Evolutionary conservation across 768 basidiomycete genomes (phyloP), one percentile per base, ranked within the genome.

Genomic region (Suillus sp.): DNA sequence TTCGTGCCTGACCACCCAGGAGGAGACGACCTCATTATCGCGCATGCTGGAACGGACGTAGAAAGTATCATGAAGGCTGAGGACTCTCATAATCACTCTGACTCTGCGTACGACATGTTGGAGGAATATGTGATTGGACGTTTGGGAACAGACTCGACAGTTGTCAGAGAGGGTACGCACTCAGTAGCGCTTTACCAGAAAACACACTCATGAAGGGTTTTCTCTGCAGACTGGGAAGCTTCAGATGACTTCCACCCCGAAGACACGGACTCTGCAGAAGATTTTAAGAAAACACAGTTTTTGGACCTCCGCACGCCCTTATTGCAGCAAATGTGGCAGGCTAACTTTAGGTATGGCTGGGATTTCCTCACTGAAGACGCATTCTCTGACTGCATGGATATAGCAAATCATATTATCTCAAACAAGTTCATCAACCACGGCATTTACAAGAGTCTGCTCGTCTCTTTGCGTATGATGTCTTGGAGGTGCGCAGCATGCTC

Each of bases 401-500:
- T 63, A 93, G 92, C 72, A 99, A 99, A 81, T 86, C 91, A 4
- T 99, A 95, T 75, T 99, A 99, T 73, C 81, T 99, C 57, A 85
- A 93, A 69, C 97, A 99, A 75, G 93, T 99, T 0, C 97, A 99
- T 75, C 95, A 98, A 74, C 96, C 97, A 1, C 86, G 97, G 48
- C 96, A 96, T 74, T 76, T 96, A 59, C 76, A 86, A 8, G 83
- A 93, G 59, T 89, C 92, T 20, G 95, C 96, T 2, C 87, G 93
- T 67, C 79, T 99, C 64, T 99, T 99, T 73, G 92, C 89, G 14
- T 87, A 90, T 2, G 79, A 83, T 47, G 81, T 88, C 62, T 86
- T 97, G 37, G 96, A 99, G 85, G 91, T 89, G 64, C 42, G 79
- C 71, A 40, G 32, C 1, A 30, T 53, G 63, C 27, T 48, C 38